Conservation (phyloP, 805 yeast species). For the Cyberlindnera mycetangii region DNA sequence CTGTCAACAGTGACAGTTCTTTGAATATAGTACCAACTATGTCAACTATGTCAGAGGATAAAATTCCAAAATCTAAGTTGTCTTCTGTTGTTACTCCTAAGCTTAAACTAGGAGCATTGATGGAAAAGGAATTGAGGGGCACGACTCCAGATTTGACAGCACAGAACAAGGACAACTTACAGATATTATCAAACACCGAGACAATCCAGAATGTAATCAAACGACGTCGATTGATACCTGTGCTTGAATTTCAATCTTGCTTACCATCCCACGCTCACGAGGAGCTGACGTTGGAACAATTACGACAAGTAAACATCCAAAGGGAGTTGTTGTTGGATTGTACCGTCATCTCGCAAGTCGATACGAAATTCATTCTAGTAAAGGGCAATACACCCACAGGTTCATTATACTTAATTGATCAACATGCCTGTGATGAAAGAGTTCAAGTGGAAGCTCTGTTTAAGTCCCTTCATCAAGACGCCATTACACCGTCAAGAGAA, state of each 20-base stretch:
- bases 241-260: neutral
- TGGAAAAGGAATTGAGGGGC: conserved; percentile 14
- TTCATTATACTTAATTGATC: conserved; percentile 56
- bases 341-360: conserved; percentile 55
- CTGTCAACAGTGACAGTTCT: no score
- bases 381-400: conserved; percentile 13
- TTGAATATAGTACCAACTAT: no score
- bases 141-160: neutral
- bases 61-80: neutral
- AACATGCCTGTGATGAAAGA: conserved; percentile 85
- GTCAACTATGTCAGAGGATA: no score
- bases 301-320: conserved; percentile 7
- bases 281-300: conserved; percentile 8
- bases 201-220: conserved; percentile 8
- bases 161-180: neutral
- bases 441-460: conserved; percentile 53
- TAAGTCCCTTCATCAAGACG: conserved; percentile 33
- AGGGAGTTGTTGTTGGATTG: conserved; percentile 25
- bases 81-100: conserved; percentile 3
- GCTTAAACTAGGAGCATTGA: conserved; percentile 13
- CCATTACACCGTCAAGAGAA: conserved; percentile 23
- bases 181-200: neutral
- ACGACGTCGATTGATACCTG: conserved; percentile 8
- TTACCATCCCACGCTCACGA: neutral
- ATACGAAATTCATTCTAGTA: conserved; percentile 58